Evolutionary conservation across 139 green algal genomes (phyloP).

Genomic region (Chlamydomonas urium): DNA sequence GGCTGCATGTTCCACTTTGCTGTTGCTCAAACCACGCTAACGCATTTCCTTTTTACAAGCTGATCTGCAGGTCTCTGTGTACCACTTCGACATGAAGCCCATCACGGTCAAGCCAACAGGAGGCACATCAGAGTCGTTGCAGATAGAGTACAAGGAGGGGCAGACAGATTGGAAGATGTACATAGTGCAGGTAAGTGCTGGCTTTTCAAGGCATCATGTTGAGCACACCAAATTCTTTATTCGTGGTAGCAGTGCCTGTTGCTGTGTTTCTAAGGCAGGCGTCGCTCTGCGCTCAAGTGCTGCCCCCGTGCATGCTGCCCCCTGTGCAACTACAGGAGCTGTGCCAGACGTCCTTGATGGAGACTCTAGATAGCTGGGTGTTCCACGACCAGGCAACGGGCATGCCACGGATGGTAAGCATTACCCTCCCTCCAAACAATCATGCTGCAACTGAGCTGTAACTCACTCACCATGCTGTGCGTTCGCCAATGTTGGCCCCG

Average conservation of each 20-base stretch:
- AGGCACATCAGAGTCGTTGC: neutral
- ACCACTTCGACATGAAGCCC: constrained; percentile 41
- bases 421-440: too few relatives aligned
- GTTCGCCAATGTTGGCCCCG: too few relatives aligned
- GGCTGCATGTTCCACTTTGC: too few relatives aligned
- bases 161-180: constrained; percentile 48
- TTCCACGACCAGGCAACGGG: constrained; percentile 22
- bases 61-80: constrained; percentile 41
- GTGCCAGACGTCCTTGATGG: constrained; percentile 26
- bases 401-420: constrained; percentile 24
- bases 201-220: neutral
- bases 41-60: too few relatives aligned
- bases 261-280: too few relatives aligned
- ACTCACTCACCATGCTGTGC: too few relatives aligned
- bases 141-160: neutral
- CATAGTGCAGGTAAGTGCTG: constrained; percentile 36
- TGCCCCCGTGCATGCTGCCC: too few relatives aligned
- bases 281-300: too few relatives aligned
- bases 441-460: too few relatives aligned
- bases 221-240: too few relatives aligned
- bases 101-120: constrained; percentile 1
- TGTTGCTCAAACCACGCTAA: too few relatives aligned
- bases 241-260: too few relatives aligned
- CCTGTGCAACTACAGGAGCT: constrained; percentile 40
- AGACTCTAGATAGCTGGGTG: constrained; percentile 14